phyloP scores from a whole-genome alignment of 768 basidiomycete genomes.

The Thelephora aurantiotincta region DNA sequence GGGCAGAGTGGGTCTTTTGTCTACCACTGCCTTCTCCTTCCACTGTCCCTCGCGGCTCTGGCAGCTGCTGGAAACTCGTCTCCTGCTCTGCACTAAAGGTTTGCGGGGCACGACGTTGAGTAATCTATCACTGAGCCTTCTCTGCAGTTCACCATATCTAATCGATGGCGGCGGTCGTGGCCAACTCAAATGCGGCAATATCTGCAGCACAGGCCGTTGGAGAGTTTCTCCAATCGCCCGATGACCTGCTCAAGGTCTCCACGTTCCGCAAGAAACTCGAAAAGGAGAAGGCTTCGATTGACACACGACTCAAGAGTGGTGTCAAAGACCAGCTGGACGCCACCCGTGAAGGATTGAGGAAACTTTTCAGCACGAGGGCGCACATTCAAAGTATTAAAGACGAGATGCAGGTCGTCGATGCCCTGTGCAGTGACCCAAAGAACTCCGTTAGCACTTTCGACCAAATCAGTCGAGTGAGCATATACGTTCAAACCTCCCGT shows the following conservation, averaged over 20 bases:
- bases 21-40: no score
- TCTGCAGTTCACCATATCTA: background rate
- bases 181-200: constrained; percentile 25
- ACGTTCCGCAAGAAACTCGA: constrained; percentile 88
- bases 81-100: no score
- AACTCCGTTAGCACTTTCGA: constrained; percentile 78
- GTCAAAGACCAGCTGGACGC: constrained; percentile 89
- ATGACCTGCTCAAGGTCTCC: constrained; percentile 81
- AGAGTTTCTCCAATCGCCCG: constrained; percentile 85
- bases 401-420: constrained; percentile 72
- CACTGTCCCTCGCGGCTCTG: no score
- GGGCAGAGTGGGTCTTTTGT: no score
- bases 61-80: no score
- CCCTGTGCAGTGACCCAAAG: constrained; percentile 59
- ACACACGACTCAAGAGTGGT: constrained; percentile 77
- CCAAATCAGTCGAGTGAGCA: constrained; percentile 83
- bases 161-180: background rate
- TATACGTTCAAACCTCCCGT: background rate
- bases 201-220: constrained; percentile 78
- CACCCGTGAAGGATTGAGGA: constrained; percentile 77
- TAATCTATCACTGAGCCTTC: background rate
- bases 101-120: no score
- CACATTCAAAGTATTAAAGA: constrained; percentile 76
- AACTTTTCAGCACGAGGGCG: constrained; percentile 59
- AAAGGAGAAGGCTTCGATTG: constrained; percentile 93